Percentiles rank a stretch among this genome's conserved stretches.
phyloP scores from a whole-genome alignment of 441 rosid genomes.

The Euphorbia celastroides region DNA sequence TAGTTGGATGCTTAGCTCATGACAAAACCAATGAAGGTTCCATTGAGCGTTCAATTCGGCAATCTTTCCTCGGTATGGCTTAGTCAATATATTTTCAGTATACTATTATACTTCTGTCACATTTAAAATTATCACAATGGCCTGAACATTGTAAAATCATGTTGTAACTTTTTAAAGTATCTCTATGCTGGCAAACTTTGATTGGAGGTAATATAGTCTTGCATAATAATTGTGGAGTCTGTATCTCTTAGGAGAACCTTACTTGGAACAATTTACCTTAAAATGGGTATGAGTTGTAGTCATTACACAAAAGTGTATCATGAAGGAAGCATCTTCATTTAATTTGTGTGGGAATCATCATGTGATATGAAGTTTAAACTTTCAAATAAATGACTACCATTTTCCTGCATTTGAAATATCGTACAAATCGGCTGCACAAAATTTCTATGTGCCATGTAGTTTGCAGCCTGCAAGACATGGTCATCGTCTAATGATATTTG shows the following conservation, averaged over 20 bases:
- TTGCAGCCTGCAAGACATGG: no score
- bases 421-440: no score
- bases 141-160: background rate
- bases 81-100: background rate
- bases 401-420: no score
- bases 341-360: no score
- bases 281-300: background rate
- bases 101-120: background rate
- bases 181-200: no score
- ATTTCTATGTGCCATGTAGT: background rate
- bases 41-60: conserved; percentile 68
- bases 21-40: conserved; percentile 49
- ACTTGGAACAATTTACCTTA: background rate
- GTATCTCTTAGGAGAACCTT: background rate
- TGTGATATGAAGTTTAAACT: no score
- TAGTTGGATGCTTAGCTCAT: conserved; percentile 57
- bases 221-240: background rate
- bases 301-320: background rate
- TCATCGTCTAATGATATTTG: background rate
- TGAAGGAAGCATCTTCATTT: background rate
- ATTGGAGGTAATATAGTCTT: no score
- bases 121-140: background rate
- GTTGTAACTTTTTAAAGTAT: background rate
- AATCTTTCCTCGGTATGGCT: conserved; percentile 76
- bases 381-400: no score